A percentile compares a stretch with the other conserved stretches of the same genome.
phyloP scores from a whole-genome alignment of 495 filamentous ascomycete genomes.

The Neurospora sp. region DNA sequence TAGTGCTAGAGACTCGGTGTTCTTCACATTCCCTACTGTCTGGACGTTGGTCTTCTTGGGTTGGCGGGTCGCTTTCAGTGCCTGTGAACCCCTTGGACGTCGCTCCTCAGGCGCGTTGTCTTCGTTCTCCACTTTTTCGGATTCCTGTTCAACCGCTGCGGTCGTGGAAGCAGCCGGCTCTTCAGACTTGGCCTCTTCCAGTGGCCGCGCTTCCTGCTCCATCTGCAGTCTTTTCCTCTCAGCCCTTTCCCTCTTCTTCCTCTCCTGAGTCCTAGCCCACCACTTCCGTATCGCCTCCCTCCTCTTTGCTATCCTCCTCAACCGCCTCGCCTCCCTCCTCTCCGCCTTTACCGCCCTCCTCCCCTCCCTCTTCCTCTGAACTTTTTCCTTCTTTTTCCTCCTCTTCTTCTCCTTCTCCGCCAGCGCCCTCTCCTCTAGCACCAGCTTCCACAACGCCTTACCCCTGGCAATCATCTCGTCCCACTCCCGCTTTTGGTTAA shows the following conservation, averaged over 20 bases:
- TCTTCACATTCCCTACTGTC: not conserved
- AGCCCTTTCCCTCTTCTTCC: not conserved
- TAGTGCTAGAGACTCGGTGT: not conserved
- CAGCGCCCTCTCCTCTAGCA: slow-evolving; percentile 35
- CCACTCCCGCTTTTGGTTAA: slow-evolving; percentile 10
- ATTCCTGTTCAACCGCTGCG: not conserved
- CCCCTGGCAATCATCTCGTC: slow-evolving; percentile 28
- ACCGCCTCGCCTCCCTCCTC: not conserved
- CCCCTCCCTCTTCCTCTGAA: slow-evolving; percentile 6
- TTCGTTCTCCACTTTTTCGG: not conserved
- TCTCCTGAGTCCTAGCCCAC: not conserved
- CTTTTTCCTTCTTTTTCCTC: slow-evolving; percentile 1
- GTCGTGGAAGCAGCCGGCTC: not conserved
- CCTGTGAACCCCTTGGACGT: not conserved
- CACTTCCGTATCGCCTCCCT: not conserved
- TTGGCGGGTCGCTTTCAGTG: not conserved
- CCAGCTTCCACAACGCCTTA: slow-evolving; percentile 36
- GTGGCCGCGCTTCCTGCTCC: not conserved
- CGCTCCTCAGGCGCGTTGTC: not conserved
- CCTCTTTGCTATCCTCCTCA: not conserved
- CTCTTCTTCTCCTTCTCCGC: slow-evolving; percentile 29
- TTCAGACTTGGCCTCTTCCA: not conserved
- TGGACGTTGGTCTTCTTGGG: not conserved
- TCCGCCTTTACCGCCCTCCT: slow-evolving; percentile 1
- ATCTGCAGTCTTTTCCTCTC: not conserved